These are phyloP conservation scores for Alloteropsis semialata DNA, from an alignment of 176 grass and related monocot genomes.

Conservation along the genomic window DNA sequence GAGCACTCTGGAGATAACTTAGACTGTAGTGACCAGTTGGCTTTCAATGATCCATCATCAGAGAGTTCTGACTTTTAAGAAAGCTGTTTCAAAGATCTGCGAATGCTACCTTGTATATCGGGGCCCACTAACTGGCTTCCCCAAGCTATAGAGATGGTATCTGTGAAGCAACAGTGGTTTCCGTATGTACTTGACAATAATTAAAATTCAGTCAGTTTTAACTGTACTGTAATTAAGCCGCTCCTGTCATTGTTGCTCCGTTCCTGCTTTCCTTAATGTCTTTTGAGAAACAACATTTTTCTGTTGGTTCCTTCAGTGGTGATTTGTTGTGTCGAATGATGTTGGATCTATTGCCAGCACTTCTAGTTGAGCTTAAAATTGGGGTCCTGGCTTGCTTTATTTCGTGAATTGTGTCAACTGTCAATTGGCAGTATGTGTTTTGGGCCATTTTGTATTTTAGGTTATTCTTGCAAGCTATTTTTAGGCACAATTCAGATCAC, in stretches of 20 bases:
- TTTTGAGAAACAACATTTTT: not conserved
- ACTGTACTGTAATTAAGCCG: not conserved
- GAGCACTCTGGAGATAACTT: constrained; percentile 65
- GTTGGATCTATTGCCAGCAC: not conserved
- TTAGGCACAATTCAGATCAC: not conserved
- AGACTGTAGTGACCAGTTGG: constrained; percentile 68
- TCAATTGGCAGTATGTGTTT: not conserved
- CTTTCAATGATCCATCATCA: constrained; percentile 71
- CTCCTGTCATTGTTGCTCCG: not conserved
- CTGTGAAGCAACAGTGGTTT: not conserved
- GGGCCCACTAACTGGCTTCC: not conserved
- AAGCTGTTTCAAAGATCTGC: not conserved
- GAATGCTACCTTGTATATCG: constrained; percentile 9
- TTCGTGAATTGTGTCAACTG: not conserved
- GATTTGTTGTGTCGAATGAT: not conserved
- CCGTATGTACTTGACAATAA: constrained; percentile 14
- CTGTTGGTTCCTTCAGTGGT: not conserved
- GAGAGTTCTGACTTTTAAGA: constrained; percentile 23
- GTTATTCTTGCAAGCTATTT: constrained; percentile 1
- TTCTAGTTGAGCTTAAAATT: not conserved
- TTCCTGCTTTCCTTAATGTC: not conserved
- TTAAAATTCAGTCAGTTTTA: constrained; percentile 3
- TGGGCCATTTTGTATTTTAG: not conserved
- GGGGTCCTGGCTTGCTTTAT: constrained; percentile 1
- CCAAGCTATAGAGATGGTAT: not conserved